Evolutionary conservation across 2,329 filamentous ascomycete species (phyloP), one percentile per base, ranked within the genome.

Genomic region (Monilinia laxa): DNA sequence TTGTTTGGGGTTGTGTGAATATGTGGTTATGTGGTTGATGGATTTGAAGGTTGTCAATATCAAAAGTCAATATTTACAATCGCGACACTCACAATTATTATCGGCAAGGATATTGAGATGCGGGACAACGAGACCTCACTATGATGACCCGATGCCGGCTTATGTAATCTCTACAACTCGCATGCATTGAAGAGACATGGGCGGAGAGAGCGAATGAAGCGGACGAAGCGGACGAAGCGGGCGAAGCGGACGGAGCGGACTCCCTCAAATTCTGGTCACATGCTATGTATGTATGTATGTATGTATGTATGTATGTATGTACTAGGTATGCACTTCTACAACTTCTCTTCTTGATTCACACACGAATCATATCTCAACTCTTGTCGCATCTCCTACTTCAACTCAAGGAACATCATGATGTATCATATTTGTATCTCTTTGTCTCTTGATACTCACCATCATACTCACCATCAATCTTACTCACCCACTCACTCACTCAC

Each of bases 331-430:
- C 60, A 42, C 20, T 45, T 45, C 60, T 45, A 28, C 28, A 28
- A 4, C n/a, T 23, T 31, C 51, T 45, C 40, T 14, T 42, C 40
- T 45, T 45, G 31, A 35, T 9, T 23, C 11, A 40, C 25, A 11
- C 49, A 63, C 60, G 60, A 63, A 63, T 63, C 51, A 63, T 2
- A 63, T 31, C 25, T 59, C 31, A 28, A 59, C 57, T 35, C 49
- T 49, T 14, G 20, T 35, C 42, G 35, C 35, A 35, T 35, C 40
- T 45, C 47, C 40, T 58, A 40, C 57, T 23, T 35, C 40, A 47
- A 10, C 52, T 53, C 7, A 35, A 31, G 14, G 25, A 16, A 18
- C 40, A 47, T 31, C 42, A 59, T 59, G 56, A 47, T 31, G 9
- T 16, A 31, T 47, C 14, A 11, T 47, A 16, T 23, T 47, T 23